Base-by-base conservation (phyloP, 1,284 basidiomycete species). In the Boletellus sp. region DNA sequence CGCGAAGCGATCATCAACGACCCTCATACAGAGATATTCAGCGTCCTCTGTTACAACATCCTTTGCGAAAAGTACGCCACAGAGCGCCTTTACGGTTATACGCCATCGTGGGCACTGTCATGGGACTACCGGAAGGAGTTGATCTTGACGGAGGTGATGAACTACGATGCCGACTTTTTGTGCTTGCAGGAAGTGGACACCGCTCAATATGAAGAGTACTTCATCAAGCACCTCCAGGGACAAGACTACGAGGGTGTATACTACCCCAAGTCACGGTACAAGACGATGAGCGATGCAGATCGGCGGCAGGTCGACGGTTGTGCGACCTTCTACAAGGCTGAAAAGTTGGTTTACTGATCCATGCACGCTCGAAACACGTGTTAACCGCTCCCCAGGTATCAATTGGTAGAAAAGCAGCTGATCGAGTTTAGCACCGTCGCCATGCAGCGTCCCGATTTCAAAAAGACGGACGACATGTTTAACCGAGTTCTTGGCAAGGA, bases 381-480 rank as follows among this genome's bases (percentile, higher is more conserved):
- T 55, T 63, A 15, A 53, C 38, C 22, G 46, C 22, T 37, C 54
- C 46, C 5, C 61, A 96, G 93, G 69, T 99, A 91, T 72, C 81
- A 87, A 55, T 83, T 99, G 41, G 89, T 99, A 52, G 96, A 99
- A 75, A 91, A 91, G 63, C 91, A 95, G 58, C 81, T 96, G 39
- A 82, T 99, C 68, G 97, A 99, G 70, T 99, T 96, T 75, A 93
- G 89, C 70, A 84, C 92, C 52, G 81, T 95, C 54, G 95, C 95
- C 8, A 90, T 98, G 79, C 89, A 93, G 65, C 86, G 93, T 47
- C 82, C 88, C 40, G 96, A 99, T 68, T 96, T 98, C 75, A 94
- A 96, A 74, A 96, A 94, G 77, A 97, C 95, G 5, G 94, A 99
- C 66, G 96, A 98, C 74, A 96, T 99, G 93, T 99, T 98, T 81